Evolutionary conservation across 1,284 basidiomycete species (phyloP).

Genomic region (Takashimella tepidaria): DNA sequence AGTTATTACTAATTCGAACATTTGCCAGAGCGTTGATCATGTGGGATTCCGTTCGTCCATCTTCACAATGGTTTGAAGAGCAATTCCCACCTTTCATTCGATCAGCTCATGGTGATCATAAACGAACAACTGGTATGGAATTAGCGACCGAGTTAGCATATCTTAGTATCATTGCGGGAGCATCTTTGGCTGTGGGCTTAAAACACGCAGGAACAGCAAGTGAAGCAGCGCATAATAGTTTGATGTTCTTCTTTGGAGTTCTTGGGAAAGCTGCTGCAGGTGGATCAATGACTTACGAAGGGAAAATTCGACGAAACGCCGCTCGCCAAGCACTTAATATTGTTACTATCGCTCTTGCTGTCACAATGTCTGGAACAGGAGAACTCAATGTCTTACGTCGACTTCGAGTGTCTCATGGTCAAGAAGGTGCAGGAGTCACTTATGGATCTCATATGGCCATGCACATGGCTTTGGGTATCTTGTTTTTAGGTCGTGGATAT

Average conservation of each 20-base stretch:
- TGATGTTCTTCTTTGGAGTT: conserved; percentile 74
- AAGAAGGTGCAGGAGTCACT: conserved; percentile 68
- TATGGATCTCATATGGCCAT: conserved; percentile 89
- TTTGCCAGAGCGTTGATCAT: conserved; percentile 76
- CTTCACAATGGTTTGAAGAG: conserved; percentile 67
- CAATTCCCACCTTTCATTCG: conserved; percentile 70
- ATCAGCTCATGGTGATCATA: conserved; percentile 55
- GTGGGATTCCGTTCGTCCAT: conserved; percentile 74
- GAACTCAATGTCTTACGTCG: conserved; percentile 84
- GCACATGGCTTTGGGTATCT: conserved; percentile 83
- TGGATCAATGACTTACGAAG: conserved; percentile 70
- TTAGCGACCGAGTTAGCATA: conserved; percentile 79
- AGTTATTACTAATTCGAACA: conserved; percentile 74
- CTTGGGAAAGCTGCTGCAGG: conserved; percentile 54
- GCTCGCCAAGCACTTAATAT: conserved; percentile 84
- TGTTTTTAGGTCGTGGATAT: conserved; percentile 90
- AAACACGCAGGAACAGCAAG: conserved; percentile 90
- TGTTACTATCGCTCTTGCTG: conserved; percentile 74
- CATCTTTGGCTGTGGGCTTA: conserved; percentile 83
- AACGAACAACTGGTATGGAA: conserved; percentile 48
- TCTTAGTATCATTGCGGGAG: conserved; percentile 81
- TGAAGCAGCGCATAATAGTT: conserved; percentile 74
- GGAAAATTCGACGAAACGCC: conserved; percentile 74
- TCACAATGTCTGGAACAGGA: conserved; percentile 95
- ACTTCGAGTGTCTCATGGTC: conserved; percentile 87